Conservation (phyloP, 2,329 filamentous ascomycete genomes). For the Microsporum ferrugineum region DNA sequence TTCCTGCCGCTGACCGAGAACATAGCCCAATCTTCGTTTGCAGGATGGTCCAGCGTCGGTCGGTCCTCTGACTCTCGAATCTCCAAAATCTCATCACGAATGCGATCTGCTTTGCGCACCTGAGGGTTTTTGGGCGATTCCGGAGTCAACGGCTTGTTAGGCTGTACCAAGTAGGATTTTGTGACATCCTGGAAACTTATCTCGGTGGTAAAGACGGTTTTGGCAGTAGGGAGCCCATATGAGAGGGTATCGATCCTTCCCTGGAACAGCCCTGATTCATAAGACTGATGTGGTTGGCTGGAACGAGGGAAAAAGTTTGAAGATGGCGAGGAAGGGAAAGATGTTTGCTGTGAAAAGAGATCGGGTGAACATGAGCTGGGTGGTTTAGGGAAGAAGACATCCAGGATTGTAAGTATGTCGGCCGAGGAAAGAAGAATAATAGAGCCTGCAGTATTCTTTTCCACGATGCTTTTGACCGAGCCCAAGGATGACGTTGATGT, state of each 20-base stretch:
- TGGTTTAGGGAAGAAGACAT: conserved; percentile 60
- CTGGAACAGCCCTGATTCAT: conserved; percentile 26
- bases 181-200: conserved; percentile 18
- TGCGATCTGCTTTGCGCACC: conserved; percentile 27
- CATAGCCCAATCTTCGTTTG: conserved; percentile 71
- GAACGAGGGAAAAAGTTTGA: conserved; percentile 16
- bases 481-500: background rate
- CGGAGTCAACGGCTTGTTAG: conserved; percentile 10
- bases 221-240: conserved; percentile 18
- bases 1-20: conserved; percentile 67
- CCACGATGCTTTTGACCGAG: conserved; percentile 5
- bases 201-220: conserved; percentile 24
- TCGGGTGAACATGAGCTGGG: conserved; percentile 15
- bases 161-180: conserved; percentile 11
- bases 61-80: conserved; percentile 27
- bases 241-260: conserved; percentile 20
- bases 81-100: conserved; percentile 33
- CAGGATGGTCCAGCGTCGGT: conserved; percentile 61
- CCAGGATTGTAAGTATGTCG: conserved; percentile 68
- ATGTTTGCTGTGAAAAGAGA: conserved; percentile 17
- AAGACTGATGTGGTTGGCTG: conserved; percentile 16
- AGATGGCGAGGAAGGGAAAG: conserved; percentile 20
- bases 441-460: background rate
- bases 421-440: conserved; percentile 45
- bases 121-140: conserved; percentile 19